A percentile compares a stretch with the other conserved stretches of the same genome.
Conservation (phyloP, 2,329 filamentous ascomycete species). For the Phyllosticta paracitricarpa region DNA sequence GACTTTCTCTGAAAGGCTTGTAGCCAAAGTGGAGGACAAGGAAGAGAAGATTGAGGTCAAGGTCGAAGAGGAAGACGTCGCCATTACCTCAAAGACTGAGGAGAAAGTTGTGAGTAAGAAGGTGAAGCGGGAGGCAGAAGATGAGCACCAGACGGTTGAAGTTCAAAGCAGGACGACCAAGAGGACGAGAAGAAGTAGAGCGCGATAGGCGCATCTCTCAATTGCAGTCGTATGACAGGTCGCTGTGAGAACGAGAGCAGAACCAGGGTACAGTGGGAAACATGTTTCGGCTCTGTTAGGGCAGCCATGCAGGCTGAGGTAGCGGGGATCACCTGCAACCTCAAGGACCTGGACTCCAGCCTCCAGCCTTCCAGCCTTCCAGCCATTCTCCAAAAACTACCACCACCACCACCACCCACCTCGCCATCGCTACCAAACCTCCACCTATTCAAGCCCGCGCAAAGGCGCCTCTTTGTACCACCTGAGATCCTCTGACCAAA, state of each 20-base stretch:
- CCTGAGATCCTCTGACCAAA: background rate
- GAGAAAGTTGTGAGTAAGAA: slow-evolving; percentile 24
- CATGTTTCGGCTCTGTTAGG: background rate
- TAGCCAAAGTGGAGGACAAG: slow-evolving; percentile 39
- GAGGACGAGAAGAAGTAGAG: slow-evolving; percentile 25
- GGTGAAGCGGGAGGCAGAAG: slow-evolving; percentile 32
- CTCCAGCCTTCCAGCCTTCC: background rate
- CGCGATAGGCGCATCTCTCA: background rate
- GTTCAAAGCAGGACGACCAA: slow-evolving; percentile 27
- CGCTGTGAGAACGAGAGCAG: background rate
- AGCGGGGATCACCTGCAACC: slow-evolving; percentile 1
- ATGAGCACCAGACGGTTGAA: slow-evolving; percentile 29
- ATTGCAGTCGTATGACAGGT: background rate
- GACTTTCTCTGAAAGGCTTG: slow-evolving; percentile 64
- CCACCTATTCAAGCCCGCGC: background rate
- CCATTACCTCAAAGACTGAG: background rate
- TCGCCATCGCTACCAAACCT: background rate
- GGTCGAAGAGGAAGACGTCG: slow-evolving; percentile 8
- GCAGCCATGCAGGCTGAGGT: background rate
- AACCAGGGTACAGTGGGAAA: background rate
- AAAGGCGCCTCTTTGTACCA: background rate
- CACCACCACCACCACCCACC: background rate
- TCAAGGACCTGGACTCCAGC: background rate
- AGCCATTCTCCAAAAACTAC: background rate
- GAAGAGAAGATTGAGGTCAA: slow-evolving; percentile 26